Evolutionary conservation across 202 grass and related monocot genomes (phyloP).

Genomic region (Dendrocalamus latiflorus): DNA sequence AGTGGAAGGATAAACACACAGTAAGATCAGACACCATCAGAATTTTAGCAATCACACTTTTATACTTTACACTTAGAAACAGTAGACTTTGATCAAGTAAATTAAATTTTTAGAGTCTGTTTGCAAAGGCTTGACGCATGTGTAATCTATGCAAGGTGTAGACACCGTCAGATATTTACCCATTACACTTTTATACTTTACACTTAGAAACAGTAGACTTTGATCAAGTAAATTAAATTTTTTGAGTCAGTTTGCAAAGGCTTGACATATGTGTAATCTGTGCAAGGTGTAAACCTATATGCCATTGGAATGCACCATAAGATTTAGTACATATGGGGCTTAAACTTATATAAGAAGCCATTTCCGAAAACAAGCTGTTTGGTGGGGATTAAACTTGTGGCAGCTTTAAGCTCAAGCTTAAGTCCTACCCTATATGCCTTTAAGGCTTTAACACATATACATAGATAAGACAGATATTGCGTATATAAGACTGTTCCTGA

Average conservation of each 20-base stretch:
- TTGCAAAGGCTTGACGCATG: too few species aligned
- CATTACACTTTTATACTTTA: background rate
- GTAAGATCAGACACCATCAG: background rate
- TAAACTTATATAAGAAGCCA: background rate
- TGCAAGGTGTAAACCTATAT: background rate
- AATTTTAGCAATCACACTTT: background rate
- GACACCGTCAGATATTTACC: background rate
- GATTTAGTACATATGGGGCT: background rate
- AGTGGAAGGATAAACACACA: background rate
- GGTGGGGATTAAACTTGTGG: background rate
- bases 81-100: background rate
- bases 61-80: background rate
- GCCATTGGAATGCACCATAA: background rate
- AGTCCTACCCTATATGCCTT: background rate
- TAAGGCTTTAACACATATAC: background rate
- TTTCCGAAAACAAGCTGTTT: background rate
- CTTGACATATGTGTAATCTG: background rate
- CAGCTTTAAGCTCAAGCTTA: background rate
- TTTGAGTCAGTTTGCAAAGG: background rate
- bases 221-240: background rate
- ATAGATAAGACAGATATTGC: background rate
- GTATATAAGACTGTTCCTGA: background rate
- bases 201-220: background rate
- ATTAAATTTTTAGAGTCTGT: background rate
- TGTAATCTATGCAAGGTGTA: background rate